These are phyloP conservation scores for Epichloe uncinata DNA, from an alignment of 2,329 filamentous ascomycete genomes.

Conservation along the genomic window DNA sequence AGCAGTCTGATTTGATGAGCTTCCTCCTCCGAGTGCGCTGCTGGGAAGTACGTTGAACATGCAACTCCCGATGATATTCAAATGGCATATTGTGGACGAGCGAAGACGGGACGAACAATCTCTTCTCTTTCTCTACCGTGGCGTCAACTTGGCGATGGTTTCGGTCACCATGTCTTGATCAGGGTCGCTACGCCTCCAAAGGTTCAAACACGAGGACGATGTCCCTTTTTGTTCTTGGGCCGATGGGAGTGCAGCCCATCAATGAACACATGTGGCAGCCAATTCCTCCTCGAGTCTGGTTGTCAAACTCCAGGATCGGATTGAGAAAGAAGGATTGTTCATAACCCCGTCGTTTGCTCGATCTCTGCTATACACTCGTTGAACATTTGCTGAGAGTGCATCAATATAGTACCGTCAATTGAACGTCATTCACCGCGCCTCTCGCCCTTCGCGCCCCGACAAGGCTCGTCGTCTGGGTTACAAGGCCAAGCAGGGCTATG, in stretches of 20 bases:
- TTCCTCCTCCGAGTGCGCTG: constrained; percentile 99
- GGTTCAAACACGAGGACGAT: too few relatives aligned
- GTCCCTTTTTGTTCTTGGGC: too few relatives aligned
- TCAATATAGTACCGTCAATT: constrained; percentile 98
- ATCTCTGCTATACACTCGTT: constrained; percentile 89
- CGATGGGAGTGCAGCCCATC: too few relatives aligned
- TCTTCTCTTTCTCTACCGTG: not conserved
- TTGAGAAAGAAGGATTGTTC: not conserved
- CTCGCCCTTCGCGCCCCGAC: constrained; percentile 94
- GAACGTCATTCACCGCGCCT: constrained; percentile 99
- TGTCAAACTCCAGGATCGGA: not conserved
- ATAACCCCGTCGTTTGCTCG: not conserved
- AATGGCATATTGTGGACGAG: constrained; percentile 22
- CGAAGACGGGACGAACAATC: constrained; percentile 10
- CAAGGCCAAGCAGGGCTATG: constrained; percentile 99
- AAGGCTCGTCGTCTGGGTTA: constrained; percentile 99
- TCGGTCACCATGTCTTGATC: not conserved
- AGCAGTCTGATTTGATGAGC: constrained; percentile 99
- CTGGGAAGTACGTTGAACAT: constrained; percentile 83
- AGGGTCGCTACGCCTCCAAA: not conserved
- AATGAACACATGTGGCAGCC: not conserved
- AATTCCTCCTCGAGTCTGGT: not conserved
- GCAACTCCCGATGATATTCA: constrained; percentile 15
- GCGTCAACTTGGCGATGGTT: not conserved
- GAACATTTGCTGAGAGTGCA: constrained; percentile 99